phyloP scores from a whole-genome alignment of 1,284 basidiomycete species.

The Austropuccinia psidii region DNA sequence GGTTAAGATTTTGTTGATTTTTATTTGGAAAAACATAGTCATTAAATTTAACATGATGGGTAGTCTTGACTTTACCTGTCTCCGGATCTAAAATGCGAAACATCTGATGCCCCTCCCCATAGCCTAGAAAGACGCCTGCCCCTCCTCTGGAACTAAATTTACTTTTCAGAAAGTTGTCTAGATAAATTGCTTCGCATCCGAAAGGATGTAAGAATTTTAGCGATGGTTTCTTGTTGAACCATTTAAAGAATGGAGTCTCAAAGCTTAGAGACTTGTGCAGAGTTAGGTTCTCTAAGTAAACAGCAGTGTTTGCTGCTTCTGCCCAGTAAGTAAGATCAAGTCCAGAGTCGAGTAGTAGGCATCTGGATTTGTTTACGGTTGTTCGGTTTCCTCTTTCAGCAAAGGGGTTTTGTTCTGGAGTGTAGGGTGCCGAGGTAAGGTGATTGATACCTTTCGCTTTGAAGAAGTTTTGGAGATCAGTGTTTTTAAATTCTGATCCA shows the following conservation, averaged over 20 bases:
- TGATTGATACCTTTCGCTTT: slow-evolving; percentile 36
- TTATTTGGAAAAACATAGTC: neutral
- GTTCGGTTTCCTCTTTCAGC: neutral
- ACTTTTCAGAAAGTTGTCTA: neutral
- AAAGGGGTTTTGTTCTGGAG: neutral
- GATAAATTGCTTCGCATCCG: neutral
- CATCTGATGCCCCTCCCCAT: neutral
- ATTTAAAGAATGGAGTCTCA: neutral
- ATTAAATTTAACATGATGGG: slow-evolving; percentile 12
- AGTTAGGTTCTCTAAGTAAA: neutral
- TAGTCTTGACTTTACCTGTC: neutral
- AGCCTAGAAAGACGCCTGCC: neutral
- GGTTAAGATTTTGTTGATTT: neutral
- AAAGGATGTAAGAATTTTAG: neutral
- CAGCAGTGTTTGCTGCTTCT: neutral
- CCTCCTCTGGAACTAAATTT: neutral
- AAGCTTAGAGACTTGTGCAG: slow-evolving; percentile 37
- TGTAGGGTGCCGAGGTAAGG: slow-evolving; percentile 39
- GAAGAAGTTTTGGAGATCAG: neutral
- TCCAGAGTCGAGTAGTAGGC: neutral
- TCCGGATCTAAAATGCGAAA: neutral
- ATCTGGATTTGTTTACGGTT: neutral
- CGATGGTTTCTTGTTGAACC: neutral
- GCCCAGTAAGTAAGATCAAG: neutral
- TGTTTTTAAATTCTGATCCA: neutral